A percentile compares a stretch with the other conserved stretches of the same genome.
These are phyloP conservation scores for Trichoderma erinaceum DNA, from an alignment of 495 filamentous ascomycete species.

Conservation along the genomic window DNA sequence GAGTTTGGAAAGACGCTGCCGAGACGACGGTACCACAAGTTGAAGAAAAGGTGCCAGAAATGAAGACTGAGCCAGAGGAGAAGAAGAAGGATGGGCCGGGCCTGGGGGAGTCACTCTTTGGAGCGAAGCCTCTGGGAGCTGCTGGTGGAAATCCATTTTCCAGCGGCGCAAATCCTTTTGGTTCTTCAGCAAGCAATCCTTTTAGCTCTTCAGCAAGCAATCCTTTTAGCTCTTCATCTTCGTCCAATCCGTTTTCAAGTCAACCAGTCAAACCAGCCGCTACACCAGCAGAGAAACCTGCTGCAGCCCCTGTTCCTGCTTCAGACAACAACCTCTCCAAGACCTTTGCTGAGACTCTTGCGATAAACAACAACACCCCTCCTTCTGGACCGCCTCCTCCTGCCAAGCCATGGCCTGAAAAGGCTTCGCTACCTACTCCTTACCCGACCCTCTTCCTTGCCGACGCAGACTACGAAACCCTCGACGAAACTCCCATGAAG, in stretches of 20 bases:
- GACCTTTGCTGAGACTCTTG: conserved; percentile 60
- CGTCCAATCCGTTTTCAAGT: conserved; percentile 31
- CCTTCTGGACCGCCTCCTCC: conserved; percentile 32
- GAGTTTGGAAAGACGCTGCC: conserved; percentile 35
- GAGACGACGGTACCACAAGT: conserved; percentile 16
- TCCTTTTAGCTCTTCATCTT: conserved; percentile 24
- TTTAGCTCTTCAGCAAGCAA: conserved; percentile 25
- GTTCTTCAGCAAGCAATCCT: conserved; percentile 23
- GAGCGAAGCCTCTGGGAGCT: conserved; percentile 40
- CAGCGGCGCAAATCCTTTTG: conserved; percentile 26
- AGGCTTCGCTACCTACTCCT: conserved; percentile 54
- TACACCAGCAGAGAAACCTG: conserved; percentile 26
- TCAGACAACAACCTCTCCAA: conserved; percentile 46
- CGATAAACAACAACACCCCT: conserved; percentile 32
- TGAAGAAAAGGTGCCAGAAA: conserved; percentile 22
- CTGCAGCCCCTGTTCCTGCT: conserved; percentile 22
- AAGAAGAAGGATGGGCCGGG: conserved; percentile 23
- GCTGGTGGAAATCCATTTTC: conserved; percentile 36
- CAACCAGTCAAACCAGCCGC: conserved; percentile 10
- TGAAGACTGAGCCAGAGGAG: conserved; percentile 10
- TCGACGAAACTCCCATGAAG: conserved; percentile 45
- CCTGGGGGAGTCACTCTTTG: conserved; percentile 53
- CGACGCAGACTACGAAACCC: conserved; percentile 87
- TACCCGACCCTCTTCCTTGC: conserved; percentile 71
- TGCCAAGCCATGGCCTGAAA: conserved; percentile 68